phyloP scores from a whole-genome alignment of 352 stramenopile genomes.

The Pythium biforme region DNA sequence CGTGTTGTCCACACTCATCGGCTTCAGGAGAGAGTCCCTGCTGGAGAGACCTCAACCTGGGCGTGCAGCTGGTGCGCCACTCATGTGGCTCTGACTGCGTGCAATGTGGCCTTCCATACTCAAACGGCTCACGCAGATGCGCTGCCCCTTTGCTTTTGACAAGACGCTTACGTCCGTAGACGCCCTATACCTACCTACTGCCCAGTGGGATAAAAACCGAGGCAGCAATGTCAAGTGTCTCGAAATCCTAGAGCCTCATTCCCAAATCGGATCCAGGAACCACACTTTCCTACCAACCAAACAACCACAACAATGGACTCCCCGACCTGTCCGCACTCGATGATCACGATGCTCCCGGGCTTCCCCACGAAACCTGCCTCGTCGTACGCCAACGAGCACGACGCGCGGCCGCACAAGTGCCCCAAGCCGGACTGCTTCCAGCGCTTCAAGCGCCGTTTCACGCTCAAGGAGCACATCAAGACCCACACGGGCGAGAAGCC shows the following conservation, averaged over 20 bases:
- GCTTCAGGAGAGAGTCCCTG: no score
- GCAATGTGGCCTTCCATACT: no score
- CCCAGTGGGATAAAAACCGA: no score
- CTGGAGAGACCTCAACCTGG: no score
- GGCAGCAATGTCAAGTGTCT: no score
- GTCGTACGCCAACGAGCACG: not conserved
- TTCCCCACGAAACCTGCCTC: not conserved
- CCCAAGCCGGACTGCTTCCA: slow-evolving; percentile 42
- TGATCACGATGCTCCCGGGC: not conserved
- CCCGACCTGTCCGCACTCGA: not conserved
- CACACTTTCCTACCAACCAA: not conserved
- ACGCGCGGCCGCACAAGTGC: slow-evolving; percentile 37
- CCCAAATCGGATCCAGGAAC: not conserved
- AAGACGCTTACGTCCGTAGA: no score
- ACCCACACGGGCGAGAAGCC: slow-evolving; percentile 80
- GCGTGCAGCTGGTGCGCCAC: no score
- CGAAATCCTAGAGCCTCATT: not conserved
- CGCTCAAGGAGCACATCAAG: slow-evolving; percentile 77
- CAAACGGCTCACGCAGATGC: no score
- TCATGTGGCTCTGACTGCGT: no score
- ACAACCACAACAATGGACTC: slow-evolving; percentile 2
- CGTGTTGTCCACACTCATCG: no score
- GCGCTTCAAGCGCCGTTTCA: slow-evolving; percentile 77
- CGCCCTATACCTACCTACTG: no score
- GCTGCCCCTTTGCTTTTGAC: no score